Evolutionary conservation across 805 yeast genomes (phyloP).

Genomic region (Starmerella scarabaei): DNA sequence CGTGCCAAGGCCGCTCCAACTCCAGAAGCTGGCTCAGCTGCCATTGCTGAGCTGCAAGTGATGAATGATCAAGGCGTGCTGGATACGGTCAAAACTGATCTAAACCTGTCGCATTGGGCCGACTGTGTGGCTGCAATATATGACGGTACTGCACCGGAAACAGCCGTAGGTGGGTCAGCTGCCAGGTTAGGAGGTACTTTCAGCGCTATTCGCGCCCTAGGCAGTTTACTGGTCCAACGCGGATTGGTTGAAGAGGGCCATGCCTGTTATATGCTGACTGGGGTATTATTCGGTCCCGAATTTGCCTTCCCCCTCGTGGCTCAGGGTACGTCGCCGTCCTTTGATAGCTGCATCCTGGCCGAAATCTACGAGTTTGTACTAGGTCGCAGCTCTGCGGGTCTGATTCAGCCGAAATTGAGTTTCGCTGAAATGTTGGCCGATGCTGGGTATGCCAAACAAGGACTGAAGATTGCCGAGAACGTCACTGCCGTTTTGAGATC

Average conservation of each 20-base stretch:
- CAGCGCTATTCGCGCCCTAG: slow-evolving; percentile 28
- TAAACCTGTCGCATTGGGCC: slow-evolving; percentile 25
- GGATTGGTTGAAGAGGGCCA: slow-evolving; percentile 33
- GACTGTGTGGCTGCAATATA: slow-evolving; percentile 22
- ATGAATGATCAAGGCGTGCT: neutral
- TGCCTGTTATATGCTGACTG: slow-evolving; percentile 27
- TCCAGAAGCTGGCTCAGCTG: slow-evolving; percentile 34
- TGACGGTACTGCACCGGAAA: slow-evolving; percentile 7
- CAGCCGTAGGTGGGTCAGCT: neutral
- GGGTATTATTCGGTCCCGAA: slow-evolving; percentile 20
- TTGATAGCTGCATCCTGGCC: slow-evolving; percentile 42
- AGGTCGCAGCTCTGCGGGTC: slow-evolving; percentile 28
- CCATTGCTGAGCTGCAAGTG: slow-evolving; percentile 36
- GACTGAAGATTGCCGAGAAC: slow-evolving; percentile 31
- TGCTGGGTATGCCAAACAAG: slow-evolving; percentile 41
- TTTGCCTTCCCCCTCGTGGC: slow-evolving; percentile 20
- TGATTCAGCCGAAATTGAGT: slow-evolving; percentile 45
- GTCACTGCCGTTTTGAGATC: slow-evolving; percentile 9
- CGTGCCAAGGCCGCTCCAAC: slow-evolving; percentile 45
- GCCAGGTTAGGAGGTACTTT: slow-evolving; percentile 7
- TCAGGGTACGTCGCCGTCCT: slow-evolving; percentile 10
- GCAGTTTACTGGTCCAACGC: slow-evolving; percentile 27
- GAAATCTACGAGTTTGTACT: slow-evolving; percentile 56
- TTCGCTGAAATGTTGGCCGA: slow-evolving; percentile 66
- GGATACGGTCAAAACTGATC: slow-evolving; percentile 2